A percentile compares a stretch with the other conserved stretches of the same genome.
Conservation (phyloP, 176 grass and related monocot species). For the Bolboschoenus planiculmis region DNA sequence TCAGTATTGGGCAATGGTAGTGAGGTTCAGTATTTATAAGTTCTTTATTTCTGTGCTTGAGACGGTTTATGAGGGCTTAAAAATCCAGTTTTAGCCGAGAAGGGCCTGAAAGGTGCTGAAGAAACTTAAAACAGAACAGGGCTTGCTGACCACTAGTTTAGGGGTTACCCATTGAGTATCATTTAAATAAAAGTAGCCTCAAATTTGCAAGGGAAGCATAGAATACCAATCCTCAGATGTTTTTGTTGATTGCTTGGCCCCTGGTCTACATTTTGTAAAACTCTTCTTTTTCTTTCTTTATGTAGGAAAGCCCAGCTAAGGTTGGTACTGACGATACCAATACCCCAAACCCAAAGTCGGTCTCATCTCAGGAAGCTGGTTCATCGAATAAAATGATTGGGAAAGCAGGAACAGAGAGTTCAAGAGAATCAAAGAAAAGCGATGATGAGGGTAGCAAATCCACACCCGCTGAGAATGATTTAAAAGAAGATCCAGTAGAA, state of each 20-base stretch:
- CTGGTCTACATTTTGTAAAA: background rate
- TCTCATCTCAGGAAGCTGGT: slow-evolving; percentile 49
- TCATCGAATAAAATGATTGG: slow-evolving; percentile 25
- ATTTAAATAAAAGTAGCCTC: background rate
- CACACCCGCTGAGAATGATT: slow-evolving; percentile 37
- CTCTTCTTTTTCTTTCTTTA: slow-evolving; percentile 5
- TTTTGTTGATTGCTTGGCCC: background rate
- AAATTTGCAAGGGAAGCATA: background rate
- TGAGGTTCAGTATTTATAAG: background rate
- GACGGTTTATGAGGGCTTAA: background rate
- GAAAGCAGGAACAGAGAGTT: slow-evolving; percentile 47
- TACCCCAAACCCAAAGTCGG: slow-evolving; percentile 34
- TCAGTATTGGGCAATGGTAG: background rate
- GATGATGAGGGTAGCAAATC: slow-evolving; percentile 33
- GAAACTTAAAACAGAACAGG: background rate
- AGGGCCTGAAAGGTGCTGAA: background rate
- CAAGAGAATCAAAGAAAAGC: slow-evolving; percentile 50
- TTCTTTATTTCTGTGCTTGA: background rate
- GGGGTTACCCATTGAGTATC: background rate
- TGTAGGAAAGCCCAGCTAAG: slow-evolving; percentile 47
- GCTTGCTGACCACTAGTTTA: background rate
- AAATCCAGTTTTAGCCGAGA: background rate
- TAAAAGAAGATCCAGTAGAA: slow-evolving; percentile 37
- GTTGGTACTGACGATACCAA: slow-evolving; percentile 37
- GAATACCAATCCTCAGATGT: background rate